These are phyloP conservation scores for Lachnum nothofagi DNA, from an alignment of 2,329 filamentous ascomycete genomes.

Conservation along the genomic window DNA sequence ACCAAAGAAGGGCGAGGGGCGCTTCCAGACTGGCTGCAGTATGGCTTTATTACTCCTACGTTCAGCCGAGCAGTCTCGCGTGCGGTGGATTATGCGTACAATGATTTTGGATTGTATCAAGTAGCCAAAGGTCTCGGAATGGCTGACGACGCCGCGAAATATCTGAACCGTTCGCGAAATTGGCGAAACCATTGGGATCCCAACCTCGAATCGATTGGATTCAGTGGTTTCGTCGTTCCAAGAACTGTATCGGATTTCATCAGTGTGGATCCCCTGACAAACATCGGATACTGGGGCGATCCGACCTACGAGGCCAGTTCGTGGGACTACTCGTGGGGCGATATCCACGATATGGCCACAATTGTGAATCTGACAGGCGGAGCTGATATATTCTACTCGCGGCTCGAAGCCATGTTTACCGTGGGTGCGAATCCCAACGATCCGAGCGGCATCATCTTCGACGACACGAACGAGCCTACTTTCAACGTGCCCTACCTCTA, in stretches of 20 bases:
- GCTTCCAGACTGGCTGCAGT: conserved; percentile 60
- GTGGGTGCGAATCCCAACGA: conserved; percentile 40
- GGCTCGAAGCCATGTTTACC: conserved; percentile 48
- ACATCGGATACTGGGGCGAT: conserved; percentile 50
- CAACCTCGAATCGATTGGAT: conserved; percentile 51
- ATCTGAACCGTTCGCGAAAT: conserved; percentile 58
- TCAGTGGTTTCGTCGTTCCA: conserved; percentile 63
- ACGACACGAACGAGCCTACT: conserved; percentile 38
- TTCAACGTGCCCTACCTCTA: conserved; percentile 66
- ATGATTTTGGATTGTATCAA: conserved; percentile 63
- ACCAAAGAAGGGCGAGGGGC: conserved; percentile 66
- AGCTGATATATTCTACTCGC: conserved; percentile 40
- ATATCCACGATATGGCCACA: conserved; percentile 48
- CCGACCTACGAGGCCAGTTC: conserved; percentile 46
- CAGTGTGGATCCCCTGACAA: conserved; percentile 41
- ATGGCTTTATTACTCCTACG: conserved; percentile 60
- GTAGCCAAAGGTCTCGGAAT: conserved; percentile 51
- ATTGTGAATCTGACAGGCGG: conserved; percentile 47
- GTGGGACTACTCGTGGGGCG: conserved; percentile 50
- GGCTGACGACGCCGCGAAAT: conserved; percentile 48
- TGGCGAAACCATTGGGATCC: conserved; percentile 71
- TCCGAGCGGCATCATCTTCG: conserved; percentile 53
- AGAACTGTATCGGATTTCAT: conserved; percentile 45
- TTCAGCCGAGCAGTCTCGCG: conserved; percentile 58
- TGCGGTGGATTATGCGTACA: conserved; percentile 62